A percentile compares a stretch with the other conserved stretches of the same genome.
phyloP scores from a whole-genome alignment of 2,329 filamentous ascomycete genomes.

The Sporothrix mexicana region DNA sequence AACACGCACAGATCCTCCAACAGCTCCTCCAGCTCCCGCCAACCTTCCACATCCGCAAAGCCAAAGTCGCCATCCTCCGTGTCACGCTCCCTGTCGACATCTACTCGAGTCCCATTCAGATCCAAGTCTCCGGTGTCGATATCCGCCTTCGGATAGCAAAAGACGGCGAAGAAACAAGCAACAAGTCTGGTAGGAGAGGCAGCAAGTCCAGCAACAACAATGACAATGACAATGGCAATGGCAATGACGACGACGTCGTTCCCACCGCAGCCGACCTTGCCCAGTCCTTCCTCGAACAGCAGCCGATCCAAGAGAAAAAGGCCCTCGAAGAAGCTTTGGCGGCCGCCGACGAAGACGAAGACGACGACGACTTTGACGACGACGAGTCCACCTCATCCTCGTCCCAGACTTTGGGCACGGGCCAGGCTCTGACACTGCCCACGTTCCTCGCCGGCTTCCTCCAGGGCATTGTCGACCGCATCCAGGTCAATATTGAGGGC shows the following conservation, averaged over 20 bases:
- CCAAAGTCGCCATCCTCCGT: slow-evolving; percentile 75
- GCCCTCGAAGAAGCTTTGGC: slow-evolving; percentile 73
- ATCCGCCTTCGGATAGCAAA: slow-evolving; percentile 64
- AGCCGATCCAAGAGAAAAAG: slow-evolving; percentile 68
- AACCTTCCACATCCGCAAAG: slow-evolving; percentile 72
- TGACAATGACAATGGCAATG: slow-evolving; percentile 46
- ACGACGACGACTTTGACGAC: slow-evolving; percentile 46
- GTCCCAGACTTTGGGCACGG: slow-evolving; percentile 62
- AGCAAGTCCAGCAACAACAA: slow-evolving; percentile 8
- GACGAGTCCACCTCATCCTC: slow-evolving; percentile 56
- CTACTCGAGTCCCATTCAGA: slow-evolving; percentile 79
- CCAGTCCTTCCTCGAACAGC: slow-evolving; percentile 76
- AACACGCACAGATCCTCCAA: slow-evolving; percentile 71
- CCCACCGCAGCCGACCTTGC: slow-evolving; percentile 76
- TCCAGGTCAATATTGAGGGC: slow-evolving; percentile 68
- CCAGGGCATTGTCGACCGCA: slow-evolving; percentile 74
- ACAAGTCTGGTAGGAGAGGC: slow-evolving; percentile 3
- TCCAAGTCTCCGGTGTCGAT: slow-evolving; percentile 82
- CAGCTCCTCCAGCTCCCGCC: slow-evolving; percentile 75
- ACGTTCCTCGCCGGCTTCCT: slow-evolving; percentile 73
- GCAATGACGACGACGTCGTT: slow-evolving; percentile 49
- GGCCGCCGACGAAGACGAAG: slow-evolving; percentile 50
- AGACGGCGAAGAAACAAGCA: background rate
- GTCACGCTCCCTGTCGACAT: slow-evolving; percentile 88
- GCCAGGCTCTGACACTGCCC: slow-evolving; percentile 71